Evolutionary conservation across 768 basidiomycete genomes (phyloP).

Genomic region (Serendipita sp.): DNA sequence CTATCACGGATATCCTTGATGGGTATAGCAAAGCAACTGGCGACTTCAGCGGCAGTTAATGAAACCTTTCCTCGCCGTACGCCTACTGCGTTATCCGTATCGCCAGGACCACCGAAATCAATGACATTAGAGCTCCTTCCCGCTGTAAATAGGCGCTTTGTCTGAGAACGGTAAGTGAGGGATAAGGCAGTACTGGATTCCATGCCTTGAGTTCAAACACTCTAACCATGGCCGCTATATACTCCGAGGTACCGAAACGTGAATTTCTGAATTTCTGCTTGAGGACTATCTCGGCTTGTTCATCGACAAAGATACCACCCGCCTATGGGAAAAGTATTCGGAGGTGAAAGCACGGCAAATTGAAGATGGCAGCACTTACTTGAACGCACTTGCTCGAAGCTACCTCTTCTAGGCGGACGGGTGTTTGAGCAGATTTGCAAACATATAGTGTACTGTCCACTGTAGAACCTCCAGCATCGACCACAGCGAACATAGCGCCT

Average conservation of each 20-base stretch:
- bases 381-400: background rate
- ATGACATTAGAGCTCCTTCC: background rate
- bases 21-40: background rate
- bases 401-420: background rate
- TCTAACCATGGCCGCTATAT: background rate
- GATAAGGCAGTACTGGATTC: background rate
- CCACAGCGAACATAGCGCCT: background rate
- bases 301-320: background rate
- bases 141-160: constrained; percentile 7
- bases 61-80: background rate
- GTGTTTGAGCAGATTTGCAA: background rate
- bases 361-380: background rate
- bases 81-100: background rate
- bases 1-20: background rate
- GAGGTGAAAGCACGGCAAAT: background rate
- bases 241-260: background rate
- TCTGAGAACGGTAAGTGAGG: background rate
- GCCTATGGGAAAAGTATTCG: background rate
- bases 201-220: background rate
- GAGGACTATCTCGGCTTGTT: constrained; percentile 1
- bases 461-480: constrained; percentile 1
- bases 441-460: constrained; percentile 4
- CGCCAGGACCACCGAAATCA: background rate
- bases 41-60: background rate
- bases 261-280: constrained; percentile 1